A percentile compares a stretch with the other conserved stretches of the same genome.
Conservation (phyloP, 805 yeast species). For the Candida nitratophila region DNA sequence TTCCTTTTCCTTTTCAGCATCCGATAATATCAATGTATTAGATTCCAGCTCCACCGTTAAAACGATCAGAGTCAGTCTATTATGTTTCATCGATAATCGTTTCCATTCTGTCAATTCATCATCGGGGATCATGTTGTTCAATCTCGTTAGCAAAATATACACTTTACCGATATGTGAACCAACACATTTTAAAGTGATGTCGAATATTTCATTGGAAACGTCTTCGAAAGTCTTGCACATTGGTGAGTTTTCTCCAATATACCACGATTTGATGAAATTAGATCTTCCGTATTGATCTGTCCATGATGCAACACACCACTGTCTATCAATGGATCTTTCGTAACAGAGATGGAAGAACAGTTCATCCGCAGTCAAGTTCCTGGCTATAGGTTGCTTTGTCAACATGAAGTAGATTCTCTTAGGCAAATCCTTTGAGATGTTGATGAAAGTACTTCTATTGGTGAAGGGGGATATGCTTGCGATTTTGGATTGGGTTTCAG, state of each 20-base stretch:
- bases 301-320: slow-evolving; percentile 88
- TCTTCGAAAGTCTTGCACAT: slow-evolving; percentile 34
- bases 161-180: slow-evolving; percentile 42
- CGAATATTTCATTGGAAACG: slow-evolving; percentile 64
- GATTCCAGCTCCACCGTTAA: slow-evolving; percentile 55
- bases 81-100: slow-evolving; percentile 51
- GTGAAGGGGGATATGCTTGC: slow-evolving; percentile 8
- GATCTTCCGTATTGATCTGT: slow-evolving; percentile 73
- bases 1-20: slow-evolving; percentile 7
- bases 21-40: slow-evolving; percentile 35
- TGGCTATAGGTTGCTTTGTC: slow-evolving; percentile 28
- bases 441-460: slow-evolving; percentile 27
- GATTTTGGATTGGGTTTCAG: neutral
- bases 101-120: slow-evolving; percentile 80
- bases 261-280: slow-evolving; percentile 61
- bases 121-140: slow-evolving; percentile 71
- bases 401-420: slow-evolving; percentile 36
- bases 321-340: slow-evolving; percentile 70
- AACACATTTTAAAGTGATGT: slow-evolving; percentile 41
- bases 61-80: slow-evolving; percentile 56
- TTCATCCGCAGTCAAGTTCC: slow-evolving; percentile 51
- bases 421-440: slow-evolving; percentile 35
- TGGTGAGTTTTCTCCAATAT: slow-evolving; percentile 27
- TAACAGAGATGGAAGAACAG: slow-evolving; percentile 80
- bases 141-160: slow-evolving; percentile 60